Evolutionary conservation across 177 flowering plant genomes (phyloP).

Genomic region (Vitis hybrid): DNA sequence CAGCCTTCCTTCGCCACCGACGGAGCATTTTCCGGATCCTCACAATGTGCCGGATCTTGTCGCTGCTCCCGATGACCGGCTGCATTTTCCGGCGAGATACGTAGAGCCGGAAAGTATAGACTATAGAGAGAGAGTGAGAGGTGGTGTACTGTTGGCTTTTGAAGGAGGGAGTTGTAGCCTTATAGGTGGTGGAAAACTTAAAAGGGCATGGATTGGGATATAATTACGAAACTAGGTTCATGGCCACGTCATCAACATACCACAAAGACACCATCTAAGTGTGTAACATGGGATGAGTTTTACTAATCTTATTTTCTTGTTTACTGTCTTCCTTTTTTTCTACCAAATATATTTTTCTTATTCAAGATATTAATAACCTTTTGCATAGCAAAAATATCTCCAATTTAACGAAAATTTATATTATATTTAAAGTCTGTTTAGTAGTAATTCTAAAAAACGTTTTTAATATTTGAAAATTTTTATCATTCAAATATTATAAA

Average conservation of each 20-base stretch:
- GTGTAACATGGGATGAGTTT: background rate
- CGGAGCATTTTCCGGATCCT: slow-evolving; percentile 49
- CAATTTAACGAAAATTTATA: too few relatives aligned
- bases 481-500: too few relatives aligned
- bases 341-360: background rate
- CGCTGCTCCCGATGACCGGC: slow-evolving; percentile 22
- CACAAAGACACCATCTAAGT: background rate
- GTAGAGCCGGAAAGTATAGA: too few relatives aligned
- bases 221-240: slow-evolving; percentile 24
- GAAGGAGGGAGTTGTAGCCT: background rate
- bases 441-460: too few relatives aligned
- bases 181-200: background rate
- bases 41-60: slow-evolving; percentile 55
- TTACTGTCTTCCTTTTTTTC: too few relatives aligned
- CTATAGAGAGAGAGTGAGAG: slow-evolving; percentile 1
- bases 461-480: too few relatives aligned
- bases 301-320: background rate
- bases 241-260: slow-evolving; percentile 18
- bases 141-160: background rate
- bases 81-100: slow-evolving; percentile 27
- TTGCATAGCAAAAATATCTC: too few relatives aligned
- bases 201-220: slow-evolving; percentile 15
- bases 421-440: too few relatives aligned
- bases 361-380: background rate
- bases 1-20: slow-evolving; percentile 55